Conservation (phyloP, 352 stramenopile genomes). For the Salisapilia sapeloensis region DNA sequence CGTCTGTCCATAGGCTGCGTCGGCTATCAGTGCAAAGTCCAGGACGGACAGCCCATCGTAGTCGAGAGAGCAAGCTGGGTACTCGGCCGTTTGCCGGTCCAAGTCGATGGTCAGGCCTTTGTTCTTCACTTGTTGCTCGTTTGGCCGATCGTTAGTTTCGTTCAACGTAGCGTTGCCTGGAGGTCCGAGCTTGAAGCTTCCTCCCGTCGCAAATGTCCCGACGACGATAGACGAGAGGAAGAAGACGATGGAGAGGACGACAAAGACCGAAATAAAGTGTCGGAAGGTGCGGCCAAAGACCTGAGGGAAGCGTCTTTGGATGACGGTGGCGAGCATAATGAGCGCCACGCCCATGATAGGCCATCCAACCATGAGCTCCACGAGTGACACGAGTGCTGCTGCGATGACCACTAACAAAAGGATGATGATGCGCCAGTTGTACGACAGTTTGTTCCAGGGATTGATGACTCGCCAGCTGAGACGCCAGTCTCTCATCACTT, state of each 20-base stretch:
- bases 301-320: conserved; percentile 55
- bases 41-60: conserved; percentile 10
- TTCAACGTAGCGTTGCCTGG: conserved; percentile 12
- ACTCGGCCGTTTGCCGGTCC: conserved; percentile 8
- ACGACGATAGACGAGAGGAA: conserved; percentile 68
- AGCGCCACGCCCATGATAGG: conserved; percentile 55
- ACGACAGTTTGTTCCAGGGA: conserved; percentile 31
- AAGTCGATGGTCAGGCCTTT: too few species aligned
- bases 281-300: conserved; percentile 58
- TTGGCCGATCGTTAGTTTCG: background rate
- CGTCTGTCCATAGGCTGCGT: conserved; percentile 13
- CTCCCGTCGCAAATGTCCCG: conserved; percentile 46
- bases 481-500: conserved; percentile 21
- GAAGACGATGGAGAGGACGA: conserved; percentile 62
- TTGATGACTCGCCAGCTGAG: conserved; percentile 17
- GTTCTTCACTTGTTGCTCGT: too few species aligned
- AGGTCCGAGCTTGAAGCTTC: conserved; percentile 26
- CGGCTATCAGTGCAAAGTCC: conserved; percentile 15
- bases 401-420: conserved; percentile 33
- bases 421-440: conserved; percentile 20
- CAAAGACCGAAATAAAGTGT: conserved; percentile 56
- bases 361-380: conserved; percentile 51
- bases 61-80: conserved; percentile 12
- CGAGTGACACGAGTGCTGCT: conserved; percentile 34
- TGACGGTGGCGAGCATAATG: conserved; percentile 40